Percentiles rank a stretch among this genome's conserved stretches.
phyloP scores from a whole-genome alignment of 495 filamentous ascomycete species.

The Hypoxylon intermedium region DNA sequence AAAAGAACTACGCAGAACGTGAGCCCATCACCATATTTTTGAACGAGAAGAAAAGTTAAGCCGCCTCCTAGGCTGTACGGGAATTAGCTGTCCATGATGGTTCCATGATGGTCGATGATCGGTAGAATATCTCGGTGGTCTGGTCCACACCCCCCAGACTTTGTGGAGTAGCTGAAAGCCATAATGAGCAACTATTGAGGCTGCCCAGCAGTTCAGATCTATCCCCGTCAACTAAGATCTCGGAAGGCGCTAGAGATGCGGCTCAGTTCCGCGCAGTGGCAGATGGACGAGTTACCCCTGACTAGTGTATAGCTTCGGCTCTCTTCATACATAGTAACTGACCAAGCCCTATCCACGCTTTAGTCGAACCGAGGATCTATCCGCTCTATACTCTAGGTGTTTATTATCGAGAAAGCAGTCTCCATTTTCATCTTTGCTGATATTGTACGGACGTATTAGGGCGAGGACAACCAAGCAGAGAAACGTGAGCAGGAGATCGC shows the following conservation, averaged over 20 bases:
- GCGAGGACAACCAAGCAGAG: too few relatives aligned
- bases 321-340: too few relatives aligned
- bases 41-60: background rate
- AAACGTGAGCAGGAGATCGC: too few relatives aligned
- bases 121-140: slow-evolving; percentile 3
- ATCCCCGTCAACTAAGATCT: slow-evolving; percentile 1
- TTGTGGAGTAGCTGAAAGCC: slow-evolving; percentile 19
- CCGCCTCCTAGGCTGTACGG: slow-evolving; percentile 10
- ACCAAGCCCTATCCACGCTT: too few relatives aligned
- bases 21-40: slow-evolving; percentile 6
- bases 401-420: too few relatives aligned
- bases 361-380: too few relatives aligned
- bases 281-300: slow-evolving; percentile 26
- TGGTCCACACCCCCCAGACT: slow-evolving; percentile 9
- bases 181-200: slow-evolving; percentile 8
- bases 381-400: too few relatives aligned
- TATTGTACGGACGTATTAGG: too few relatives aligned
- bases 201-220: slow-evolving; percentile 6
- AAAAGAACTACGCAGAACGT: background rate
- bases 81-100: too few relatives aligned
- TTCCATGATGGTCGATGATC: slow-evolving; percentile 2
- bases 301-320: slow-evolving; percentile 18
- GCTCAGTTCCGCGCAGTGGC: slow-evolving; percentile 1
- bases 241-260: slow-evolving; percentile 6
- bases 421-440: too few relatives aligned